Percentiles rank a stretch among this genome's conserved stretches.
Conservation (phyloP, 1,284 basidiomycete genomes). For the Bjerkandera adusta region DNA sequence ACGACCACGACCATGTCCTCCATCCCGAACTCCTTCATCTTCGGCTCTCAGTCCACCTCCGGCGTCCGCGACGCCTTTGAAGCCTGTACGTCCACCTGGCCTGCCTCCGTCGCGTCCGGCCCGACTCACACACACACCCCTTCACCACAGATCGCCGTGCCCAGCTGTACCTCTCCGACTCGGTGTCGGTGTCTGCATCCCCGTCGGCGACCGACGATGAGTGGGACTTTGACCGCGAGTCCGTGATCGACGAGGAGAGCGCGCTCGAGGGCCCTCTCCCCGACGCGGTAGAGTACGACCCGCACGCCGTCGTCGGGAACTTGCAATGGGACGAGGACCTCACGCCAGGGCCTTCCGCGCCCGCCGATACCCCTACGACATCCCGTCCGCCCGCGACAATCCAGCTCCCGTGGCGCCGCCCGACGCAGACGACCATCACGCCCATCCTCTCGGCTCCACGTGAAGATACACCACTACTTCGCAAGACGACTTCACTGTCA, state of each 20-base stretch:
- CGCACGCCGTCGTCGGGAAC: conserved; percentile 35
- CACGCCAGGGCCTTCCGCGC: conserved; percentile 18
- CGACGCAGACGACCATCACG: conserved; percentile 6
- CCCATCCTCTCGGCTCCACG: conserved; percentile 15
- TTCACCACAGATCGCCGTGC: conserved; percentile 53
- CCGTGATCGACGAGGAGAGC: conserved; percentile 30
- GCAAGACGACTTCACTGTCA: conserved; percentile 36
- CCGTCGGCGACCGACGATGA: conserved; percentile 42
- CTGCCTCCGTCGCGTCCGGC: conserved; percentile 29
- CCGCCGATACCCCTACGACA: conserved; percentile 7
- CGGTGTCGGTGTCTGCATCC: conserved; percentile 48
- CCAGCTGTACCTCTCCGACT: conserved; percentile 59
- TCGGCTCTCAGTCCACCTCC: conserved; percentile 47
- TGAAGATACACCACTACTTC: conserved; percentile 42
- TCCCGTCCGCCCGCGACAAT: conserved; percentile 11
- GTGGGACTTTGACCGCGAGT: conserved; percentile 37
- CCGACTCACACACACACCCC: not conserved
- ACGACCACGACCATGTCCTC: conserved; percentile 37
- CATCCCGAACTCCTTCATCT: conserved; percentile 40
- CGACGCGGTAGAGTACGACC: conserved; percentile 25
- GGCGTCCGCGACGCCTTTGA: conserved; percentile 53
- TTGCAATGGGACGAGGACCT: conserved; percentile 46
- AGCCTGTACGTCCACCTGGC: conserved; percentile 41
- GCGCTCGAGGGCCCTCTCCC: conserved; percentile 18
- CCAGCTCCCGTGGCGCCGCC: conserved; percentile 5